Evolutionary conservation across 2,329 filamentous ascomycete species (phyloP), one percentile per base, ranked within the genome.

Genomic region (Rhexocercosporidium sp.): DNA sequence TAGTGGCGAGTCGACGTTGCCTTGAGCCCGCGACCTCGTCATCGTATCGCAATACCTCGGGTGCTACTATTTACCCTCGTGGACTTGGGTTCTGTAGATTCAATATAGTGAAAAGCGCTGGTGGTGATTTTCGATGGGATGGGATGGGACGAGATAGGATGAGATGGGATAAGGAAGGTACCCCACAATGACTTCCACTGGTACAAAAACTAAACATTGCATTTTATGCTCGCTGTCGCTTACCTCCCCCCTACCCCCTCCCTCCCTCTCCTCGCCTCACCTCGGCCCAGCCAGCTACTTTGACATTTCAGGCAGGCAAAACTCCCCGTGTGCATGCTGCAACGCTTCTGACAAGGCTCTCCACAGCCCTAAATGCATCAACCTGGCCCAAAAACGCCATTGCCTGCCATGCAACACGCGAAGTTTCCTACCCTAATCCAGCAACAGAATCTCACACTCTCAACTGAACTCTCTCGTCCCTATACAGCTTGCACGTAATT

Each of bases 401-500:
- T 56, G 51, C 51, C 29, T 56, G 51, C 27, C 16, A 34, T 56
- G 51, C 31, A 56, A 56, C 18, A 34, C 37, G 51, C 16, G 2
- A 34, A 18, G 4, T 27, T 18, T 18, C 25, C 47, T 7, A 29
- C 47, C 47, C 22, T 51, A 7, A 8, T 51, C 14, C 11, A 51
- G 7, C 2, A n/a, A 4, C 22, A 4, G 22, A 27, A 16, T 51
- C 11, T 29, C 27, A 11, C 29, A n/a, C n/a, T n/a, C 51, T 56
- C 29, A 12, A 34, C 11, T 22, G 18, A 56, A 14, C 29, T 22
- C 11, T 12, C 18, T 9, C 16, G 29, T 5, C 9, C 11, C 34
- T 54, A 62, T 16, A 65, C 66, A 53, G 41, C 51, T 22, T 68
- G 66, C 41, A 98, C 87, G 82, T 98, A 99, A 79, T 93, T 97